Evolutionary conservation across 345 rosid species (phyloP), one percentile per base, ranked within the genome.

Genomic region (Hypericum perforatum): DNA sequence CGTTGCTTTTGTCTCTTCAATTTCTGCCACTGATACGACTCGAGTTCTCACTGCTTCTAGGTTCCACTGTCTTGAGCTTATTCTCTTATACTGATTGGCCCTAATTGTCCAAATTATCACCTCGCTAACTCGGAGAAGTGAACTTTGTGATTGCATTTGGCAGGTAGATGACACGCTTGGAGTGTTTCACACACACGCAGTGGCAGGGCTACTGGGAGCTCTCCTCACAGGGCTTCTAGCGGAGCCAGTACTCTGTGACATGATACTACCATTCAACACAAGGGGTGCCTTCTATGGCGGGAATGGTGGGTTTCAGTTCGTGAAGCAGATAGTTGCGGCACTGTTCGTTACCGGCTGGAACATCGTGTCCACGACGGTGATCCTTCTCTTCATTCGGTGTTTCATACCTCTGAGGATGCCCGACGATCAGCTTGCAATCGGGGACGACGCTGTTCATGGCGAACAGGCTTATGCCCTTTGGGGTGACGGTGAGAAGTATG

Each of bases 391-490:
- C 7, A 86, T 90, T 16, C 76, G 63, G 70, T 45, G 86, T 40
- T 68, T 79, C 39, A 76, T 90, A 44, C 97, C 96, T 0, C 41
- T 90, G 43, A 73, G 97, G 51, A 90, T 90, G 94, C 82, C 95
- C 0, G 89, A 90, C 16, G 85, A 82, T 58, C 75, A 76, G 62
- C 94, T 90, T 3, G 70, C 61, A 37, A 84, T 82, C 10, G 97
- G 97, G 45, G 97, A 90, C 5, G 97, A 90, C 0, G 97, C 97
- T 0, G 95, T 78, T 36, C 95, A 90, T 11, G 97, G 97, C 0
- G 97, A 90, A 71, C 95, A 90, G 78, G 95, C 95, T 16, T 90
- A 90, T 45, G 95, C 94, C 7, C 89, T 90, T 3, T 90, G 97
- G 95, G 97, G 97, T 11, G 97, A 90, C 51, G 97, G 97, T 9